Evolutionary conservation across 805 yeast species (phyloP), one percentile per base, ranked within the genome.

Genomic region (Lachancea mirantina): DNA sequence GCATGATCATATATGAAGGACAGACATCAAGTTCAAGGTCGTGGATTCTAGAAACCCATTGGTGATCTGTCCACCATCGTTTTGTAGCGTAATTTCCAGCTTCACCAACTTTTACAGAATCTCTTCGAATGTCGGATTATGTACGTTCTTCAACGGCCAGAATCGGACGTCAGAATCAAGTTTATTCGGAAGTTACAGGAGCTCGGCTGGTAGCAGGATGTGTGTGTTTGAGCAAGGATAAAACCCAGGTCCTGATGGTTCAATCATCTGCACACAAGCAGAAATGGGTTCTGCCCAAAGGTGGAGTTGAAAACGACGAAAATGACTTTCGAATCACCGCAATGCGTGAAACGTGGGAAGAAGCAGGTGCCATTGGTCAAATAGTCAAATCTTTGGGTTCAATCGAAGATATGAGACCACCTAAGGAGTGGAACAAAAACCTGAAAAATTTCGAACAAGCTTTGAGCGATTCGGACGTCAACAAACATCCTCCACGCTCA

Each of bases 141-240:
- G 40, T 30, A 5, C 60, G 57, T 35, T 50, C 65, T 2, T 45
- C 37, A 4, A 39, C 30, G 4, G 59, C 79, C 10, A 57, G 84
- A 30, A 69, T 62, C 5, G 87, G 87, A 2, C 55, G 85, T 29
- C 64, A 58, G 14, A 64, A 70, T 45, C 85, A 78, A 49, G 62
- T 77, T 39, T 73, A 81, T 63, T 63, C 78, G 42, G 42, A 67
- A 40, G 36, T 53, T 1, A 67, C 77, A 0, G 94, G 94, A 2
- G 85, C 95, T 1, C 66, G 98, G 23, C 57, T 92, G 43, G 96
- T 92, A 6, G 96, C 97, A 4, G 98, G 98, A 1, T 83, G 95
- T 45, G 72, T 92, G 8, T 78, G 89, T 16, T 59, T 89, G 29
- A 74, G 77, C 45, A 52, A 57, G 1, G 64, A 68, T 17, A 71